Base-by-base conservation (phyloP, 495 filamentous ascomycete genomes). In the Trichoderma asperelloides region DNA sequence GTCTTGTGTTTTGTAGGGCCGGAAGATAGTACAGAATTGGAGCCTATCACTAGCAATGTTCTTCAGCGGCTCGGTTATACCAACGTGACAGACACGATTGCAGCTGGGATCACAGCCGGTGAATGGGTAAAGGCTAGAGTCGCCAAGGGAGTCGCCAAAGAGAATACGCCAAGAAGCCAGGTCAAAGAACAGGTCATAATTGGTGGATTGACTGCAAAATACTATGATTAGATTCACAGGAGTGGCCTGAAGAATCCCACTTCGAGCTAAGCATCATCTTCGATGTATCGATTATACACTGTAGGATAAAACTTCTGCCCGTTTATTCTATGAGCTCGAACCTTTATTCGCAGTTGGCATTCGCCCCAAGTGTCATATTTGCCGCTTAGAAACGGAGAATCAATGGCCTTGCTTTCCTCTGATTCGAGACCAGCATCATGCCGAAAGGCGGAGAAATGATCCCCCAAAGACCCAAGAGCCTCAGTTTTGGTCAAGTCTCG, bases 1-100 rank as follows among this genome's bases (percentile, higher is more conserved):
- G 77, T 85, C 16, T 67, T 85, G 1, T 85, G 83, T 62, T 83
- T 85, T 65, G 70, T 71, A 51, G 67, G 82, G 67, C 74, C 74
- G 0, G 73, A 76, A 18, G 71, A 74, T 41, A 67, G 65, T 43
- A 68, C 73, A 0, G 71, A 76, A 70, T 62, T 79, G 16, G 69
- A 71, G 45, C 76, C 78, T 2, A 33, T 66, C 16, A 25, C 16
- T 30, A 63, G 60, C n/a, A 18, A 27, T 13, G 60, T 63, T 3
- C 60, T 63, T 63, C 23, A 28, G 60, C 11, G 60, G 5, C 60
- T 63, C 0, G 60, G 60, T 5, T 63, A 63, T 23, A 5, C 16
- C 16, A 63, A 63, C 1, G 25, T 8, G 2, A 11, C 27, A 21
- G 60, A 63, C 28, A 33, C 60, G 0, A 40, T 12, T 21, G 18